Percentiles rank a stretch among this genome's conserved stretches.
Conservation (phyloP, 2,329 filamentous ascomycete genomes). For the Chaetomium sp. region DNA sequence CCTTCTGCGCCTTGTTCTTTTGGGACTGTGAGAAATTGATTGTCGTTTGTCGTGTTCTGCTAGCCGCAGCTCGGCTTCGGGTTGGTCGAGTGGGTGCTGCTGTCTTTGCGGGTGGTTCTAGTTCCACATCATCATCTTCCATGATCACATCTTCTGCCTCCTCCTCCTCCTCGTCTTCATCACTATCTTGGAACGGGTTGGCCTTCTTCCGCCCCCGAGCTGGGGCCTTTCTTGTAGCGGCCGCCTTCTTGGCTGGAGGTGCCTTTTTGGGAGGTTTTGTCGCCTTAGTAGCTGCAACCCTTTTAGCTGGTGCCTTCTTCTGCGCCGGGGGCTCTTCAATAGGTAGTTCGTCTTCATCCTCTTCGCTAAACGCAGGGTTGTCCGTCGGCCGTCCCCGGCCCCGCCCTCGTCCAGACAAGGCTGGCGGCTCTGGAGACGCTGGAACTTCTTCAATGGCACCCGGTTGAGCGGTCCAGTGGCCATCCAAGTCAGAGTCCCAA, state of each 20-base stretch:
- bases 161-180: conserved; percentile 33
- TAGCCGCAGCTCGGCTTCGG: conserved; percentile 25
- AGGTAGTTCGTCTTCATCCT: conserved; percentile 43
- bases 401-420: conserved; percentile 15
- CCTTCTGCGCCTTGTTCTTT: conserved; percentile 34
- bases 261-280: conserved; percentile 29
- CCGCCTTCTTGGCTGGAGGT: conserved; percentile 32
- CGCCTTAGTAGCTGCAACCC: conserved; percentile 21
- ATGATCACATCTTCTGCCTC: conserved; percentile 30
- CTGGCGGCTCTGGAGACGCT: conserved; percentile 30
- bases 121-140: conserved; percentile 41
- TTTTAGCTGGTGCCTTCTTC: conserved; percentile 26
- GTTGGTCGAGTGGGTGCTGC: conserved; percentile 32
- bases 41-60: conserved; percentile 40
- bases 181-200: conserved; percentile 32
- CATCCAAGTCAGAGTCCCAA: conserved; percentile 89
- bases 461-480: conserved; percentile 75
- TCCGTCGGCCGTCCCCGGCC: conserved; percentile 27
- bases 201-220: conserved; percentile 37
- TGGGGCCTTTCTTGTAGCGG: conserved; percentile 41
- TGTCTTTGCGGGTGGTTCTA: conserved; percentile 18
- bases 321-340: conserved; percentile 43
- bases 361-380: conserved; percentile 32
- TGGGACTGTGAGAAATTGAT: conserved; percentile 43
- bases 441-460: conserved; percentile 52